phyloP scores from a whole-genome alignment of 2,329 filamentous ascomycete genomes.

The Elsinoe necatrix region DNA sequence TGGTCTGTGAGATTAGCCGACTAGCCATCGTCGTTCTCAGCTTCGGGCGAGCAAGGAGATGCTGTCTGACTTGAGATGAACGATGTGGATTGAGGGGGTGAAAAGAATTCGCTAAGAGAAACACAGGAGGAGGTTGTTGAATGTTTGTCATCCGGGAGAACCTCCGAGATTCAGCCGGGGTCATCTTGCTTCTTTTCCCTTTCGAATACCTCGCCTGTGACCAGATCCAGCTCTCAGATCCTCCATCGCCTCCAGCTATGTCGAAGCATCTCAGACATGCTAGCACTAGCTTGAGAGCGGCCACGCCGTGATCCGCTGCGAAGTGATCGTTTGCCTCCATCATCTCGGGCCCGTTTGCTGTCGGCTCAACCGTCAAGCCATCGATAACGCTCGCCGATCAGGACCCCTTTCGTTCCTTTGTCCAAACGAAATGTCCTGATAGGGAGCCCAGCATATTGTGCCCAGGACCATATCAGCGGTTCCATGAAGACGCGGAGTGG shows the following conservation, averaged over 20 bases:
- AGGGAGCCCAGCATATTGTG: not conserved
- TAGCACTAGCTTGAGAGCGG: not conserved
- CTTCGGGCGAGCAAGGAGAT: not conserved
- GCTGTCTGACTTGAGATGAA: not conserved
- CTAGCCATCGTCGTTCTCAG: not conserved
- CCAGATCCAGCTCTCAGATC: not conserved
- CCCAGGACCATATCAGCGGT: not conserved
- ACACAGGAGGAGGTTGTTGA: slow-evolving; percentile 1
- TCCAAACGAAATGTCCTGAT: not conserved
- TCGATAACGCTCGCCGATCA: not conserved
- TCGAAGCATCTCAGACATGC: not conserved
- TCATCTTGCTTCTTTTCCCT: not conserved
- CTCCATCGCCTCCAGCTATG: not conserved
- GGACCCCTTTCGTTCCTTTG: not conserved
- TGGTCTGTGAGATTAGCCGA: slow-evolving; percentile 3
- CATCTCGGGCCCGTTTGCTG: slow-evolving; percentile 7
- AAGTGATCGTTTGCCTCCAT: not conserved
- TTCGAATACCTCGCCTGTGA: not conserved
- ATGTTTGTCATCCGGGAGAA: not conserved
- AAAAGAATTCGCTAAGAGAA: not conserved
- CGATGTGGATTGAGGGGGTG: not conserved
- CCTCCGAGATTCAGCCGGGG: not conserved
- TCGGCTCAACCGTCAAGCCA: not conserved
- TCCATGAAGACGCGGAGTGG: not conserved
- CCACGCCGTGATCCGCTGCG: not conserved